phyloP scores from a whole-genome alignment of 306 rosid genomes.

The Carpinus viminea region DNA sequence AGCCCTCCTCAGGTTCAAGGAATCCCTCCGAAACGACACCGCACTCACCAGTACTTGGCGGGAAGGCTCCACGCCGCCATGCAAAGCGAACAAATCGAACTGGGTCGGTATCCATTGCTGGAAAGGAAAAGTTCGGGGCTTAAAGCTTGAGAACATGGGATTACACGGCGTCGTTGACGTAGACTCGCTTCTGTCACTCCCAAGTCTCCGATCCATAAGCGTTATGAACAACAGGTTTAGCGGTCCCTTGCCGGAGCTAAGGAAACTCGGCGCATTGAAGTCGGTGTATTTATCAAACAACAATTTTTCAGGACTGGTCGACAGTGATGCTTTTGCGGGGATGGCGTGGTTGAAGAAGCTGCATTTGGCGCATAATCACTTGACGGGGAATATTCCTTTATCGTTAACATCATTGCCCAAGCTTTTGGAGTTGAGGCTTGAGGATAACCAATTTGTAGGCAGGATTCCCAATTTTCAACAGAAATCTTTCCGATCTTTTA shows the following conservation, averaged over 20 bases:
- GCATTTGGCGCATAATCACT: slow-evolving; percentile 53
- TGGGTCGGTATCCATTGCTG: slow-evolving; percentile 66
- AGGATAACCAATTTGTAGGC: slow-evolving; percentile 63
- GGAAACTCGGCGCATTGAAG: slow-evolving; percentile 43
- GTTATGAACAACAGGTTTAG: slow-evolving; percentile 61
- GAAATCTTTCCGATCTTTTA: slow-evolving; percentile 32
- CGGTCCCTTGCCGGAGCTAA: slow-evolving; percentile 47
- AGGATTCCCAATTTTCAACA: slow-evolving; percentile 43
- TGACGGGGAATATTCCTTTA: slow-evolving; percentile 58
- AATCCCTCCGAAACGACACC: slow-evolving; percentile 33
- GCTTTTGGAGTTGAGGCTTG: slow-evolving; percentile 58
- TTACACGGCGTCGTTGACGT: slow-evolving; percentile 61
- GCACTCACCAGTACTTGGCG: slow-evolving; percentile 45
- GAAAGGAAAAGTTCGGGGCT: slow-evolving; percentile 50
- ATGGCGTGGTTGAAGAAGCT: slow-evolving; percentile 70
- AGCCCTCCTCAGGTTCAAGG: slow-evolving; percentile 60
- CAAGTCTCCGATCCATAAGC: slow-evolving; percentile 54
- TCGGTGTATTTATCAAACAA: slow-evolving; percentile 58
- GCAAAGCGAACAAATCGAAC: slow-evolving; percentile 29
- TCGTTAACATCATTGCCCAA: slow-evolving; percentile 44
- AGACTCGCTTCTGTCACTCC: slow-evolving; percentile 38
- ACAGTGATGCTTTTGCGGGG: slow-evolving; percentile 34
- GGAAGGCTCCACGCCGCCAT: slow-evolving; percentile 32
- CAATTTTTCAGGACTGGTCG: slow-evolving; percentile 62
- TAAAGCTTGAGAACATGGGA: slow-evolving; percentile 62